phyloP scores from a whole-genome alignment of 208 protist genomes.

The Crithidia bombi region DNA sequence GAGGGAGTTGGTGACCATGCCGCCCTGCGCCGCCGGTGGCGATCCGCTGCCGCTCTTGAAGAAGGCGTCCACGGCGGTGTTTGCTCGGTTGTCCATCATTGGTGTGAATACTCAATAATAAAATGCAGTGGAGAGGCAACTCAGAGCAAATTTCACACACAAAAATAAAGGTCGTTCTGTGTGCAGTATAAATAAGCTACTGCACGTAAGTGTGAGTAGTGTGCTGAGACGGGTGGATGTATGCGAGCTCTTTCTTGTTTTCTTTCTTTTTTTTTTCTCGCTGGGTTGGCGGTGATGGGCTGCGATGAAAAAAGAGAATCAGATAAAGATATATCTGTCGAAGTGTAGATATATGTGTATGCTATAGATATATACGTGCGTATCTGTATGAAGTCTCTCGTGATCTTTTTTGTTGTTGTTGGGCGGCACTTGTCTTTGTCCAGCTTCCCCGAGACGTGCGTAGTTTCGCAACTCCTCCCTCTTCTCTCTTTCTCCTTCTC shows the following conservation, averaged over 20 bases:
- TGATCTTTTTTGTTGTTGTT: background rate
- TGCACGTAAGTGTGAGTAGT: conserved; percentile 4
- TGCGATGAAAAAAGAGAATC: background rate
- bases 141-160: background rate
- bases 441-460: too few relatives aligned
- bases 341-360: too few relatives aligned
- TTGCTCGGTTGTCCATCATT: conserved; percentile 29
- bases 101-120: too few relatives aligned
- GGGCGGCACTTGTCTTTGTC: too few relatives aligned
- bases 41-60: conserved; percentile 30
- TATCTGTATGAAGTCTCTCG: background rate
- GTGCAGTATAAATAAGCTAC: background rate
- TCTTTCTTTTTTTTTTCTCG: conserved; percentile 19
- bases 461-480: too few relatives aligned
- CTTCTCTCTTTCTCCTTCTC: background rate
- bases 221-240: background rate
- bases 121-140: background rate
- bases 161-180: background rate
- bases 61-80: conserved; percentile 35
- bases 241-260: conserved; percentile 1
- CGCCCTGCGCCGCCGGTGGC: conserved; percentile 7
- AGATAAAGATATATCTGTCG: too few relatives aligned
- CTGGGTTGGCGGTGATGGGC: too few relatives aligned
- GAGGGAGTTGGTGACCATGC: background rate
- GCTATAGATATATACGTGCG: background rate